phyloP scores from a whole-genome alignment of 75 land plant species.

The Selaginella moellendorffii region DNA sequence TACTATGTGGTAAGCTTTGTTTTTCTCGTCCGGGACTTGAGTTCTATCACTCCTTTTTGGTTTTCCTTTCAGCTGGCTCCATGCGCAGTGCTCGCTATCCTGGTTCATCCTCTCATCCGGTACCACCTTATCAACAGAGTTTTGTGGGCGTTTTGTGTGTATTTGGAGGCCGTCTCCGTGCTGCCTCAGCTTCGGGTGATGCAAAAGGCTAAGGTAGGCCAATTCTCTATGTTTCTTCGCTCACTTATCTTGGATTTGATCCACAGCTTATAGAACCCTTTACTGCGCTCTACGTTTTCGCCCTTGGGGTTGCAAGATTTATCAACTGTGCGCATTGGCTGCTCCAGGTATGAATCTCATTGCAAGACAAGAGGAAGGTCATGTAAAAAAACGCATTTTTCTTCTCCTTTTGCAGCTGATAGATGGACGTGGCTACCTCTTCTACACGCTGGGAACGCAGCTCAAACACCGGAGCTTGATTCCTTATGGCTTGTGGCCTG shows the following conservation, averaged over 20 bases:
- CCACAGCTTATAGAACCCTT: neutral
- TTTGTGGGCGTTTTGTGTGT: neutral
- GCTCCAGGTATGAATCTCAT: neutral
- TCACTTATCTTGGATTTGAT: neutral
- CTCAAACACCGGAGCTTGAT: too few relatives aligned
- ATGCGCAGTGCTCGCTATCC: neutral
- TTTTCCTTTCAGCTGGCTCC: neutral
- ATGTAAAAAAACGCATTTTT: too few relatives aligned
- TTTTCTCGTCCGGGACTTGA: neutral
- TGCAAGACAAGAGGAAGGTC: too few relatives aligned
- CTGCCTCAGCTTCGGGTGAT: neutral
- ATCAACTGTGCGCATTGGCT: neutral
- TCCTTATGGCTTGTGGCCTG: conserved; percentile 12
- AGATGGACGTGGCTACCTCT: conserved; percentile 9
- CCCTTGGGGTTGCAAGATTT: neutral
- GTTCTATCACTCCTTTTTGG: neutral
- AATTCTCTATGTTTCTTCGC: neutral
- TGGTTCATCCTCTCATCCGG: neutral
- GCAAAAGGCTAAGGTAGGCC: neutral
- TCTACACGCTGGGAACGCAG: neutral
- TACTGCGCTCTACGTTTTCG: neutral
- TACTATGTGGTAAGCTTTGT: neutral
- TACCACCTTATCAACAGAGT: neutral
- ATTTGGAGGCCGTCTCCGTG: neutral
- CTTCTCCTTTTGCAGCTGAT: neutral